Evolutionary conservation across 2,329 filamentous ascomycete genomes (phyloP).

Genomic region (Neocatenulostroma microsporum): DNA sequence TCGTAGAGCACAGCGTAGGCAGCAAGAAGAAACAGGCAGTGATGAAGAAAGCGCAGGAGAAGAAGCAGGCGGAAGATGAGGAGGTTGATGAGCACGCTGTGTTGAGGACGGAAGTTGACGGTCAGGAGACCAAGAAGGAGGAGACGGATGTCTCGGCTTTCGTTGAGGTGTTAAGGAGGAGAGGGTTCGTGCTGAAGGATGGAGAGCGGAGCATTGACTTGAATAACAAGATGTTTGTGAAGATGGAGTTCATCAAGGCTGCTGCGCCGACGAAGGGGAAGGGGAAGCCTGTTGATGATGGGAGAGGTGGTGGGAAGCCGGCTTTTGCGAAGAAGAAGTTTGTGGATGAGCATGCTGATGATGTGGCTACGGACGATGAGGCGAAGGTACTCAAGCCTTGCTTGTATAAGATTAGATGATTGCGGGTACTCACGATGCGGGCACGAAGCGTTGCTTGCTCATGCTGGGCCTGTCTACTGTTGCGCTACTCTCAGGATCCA

Average conservation of each 20-base stretch:
- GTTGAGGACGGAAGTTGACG: conserved; percentile 58
- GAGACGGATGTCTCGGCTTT: conserved; percentile 86
- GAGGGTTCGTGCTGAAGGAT: conserved; percentile 77
- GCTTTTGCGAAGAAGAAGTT: conserved; percentile 45
- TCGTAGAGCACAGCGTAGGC: conserved; percentile 63
- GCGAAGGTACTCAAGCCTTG: conserved; percentile 82
- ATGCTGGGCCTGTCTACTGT: too few relatives aligned
- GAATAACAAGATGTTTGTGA: conserved; percentile 96
- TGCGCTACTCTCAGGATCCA: too few relatives aligned
- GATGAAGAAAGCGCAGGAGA: conserved; percentile 29
- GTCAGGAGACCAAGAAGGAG: conserved; percentile 51
- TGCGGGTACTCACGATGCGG: too few relatives aligned
- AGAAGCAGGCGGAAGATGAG: conserved; percentile 46
- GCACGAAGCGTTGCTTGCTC: too few relatives aligned
- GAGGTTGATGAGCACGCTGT: conserved; percentile 53
- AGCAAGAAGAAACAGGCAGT: conserved; percentile 45
- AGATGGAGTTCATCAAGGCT: conserved; percentile 90
- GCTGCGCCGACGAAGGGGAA: conserved; percentile 68
- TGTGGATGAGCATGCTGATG: conserved; percentile 50
- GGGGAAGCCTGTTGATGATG: conserved; percentile 44
- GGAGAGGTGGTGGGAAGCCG: conserved; percentile 27
- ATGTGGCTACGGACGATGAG: conserved; percentile 52
- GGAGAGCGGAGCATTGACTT: conserved; percentile 62
- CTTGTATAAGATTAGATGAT: conserved; percentile 89
- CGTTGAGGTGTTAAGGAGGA: conserved; percentile 67